Conservation (phyloP, 768 basidiomycete species). For the Clitopilus passeckerianus region DNA sequence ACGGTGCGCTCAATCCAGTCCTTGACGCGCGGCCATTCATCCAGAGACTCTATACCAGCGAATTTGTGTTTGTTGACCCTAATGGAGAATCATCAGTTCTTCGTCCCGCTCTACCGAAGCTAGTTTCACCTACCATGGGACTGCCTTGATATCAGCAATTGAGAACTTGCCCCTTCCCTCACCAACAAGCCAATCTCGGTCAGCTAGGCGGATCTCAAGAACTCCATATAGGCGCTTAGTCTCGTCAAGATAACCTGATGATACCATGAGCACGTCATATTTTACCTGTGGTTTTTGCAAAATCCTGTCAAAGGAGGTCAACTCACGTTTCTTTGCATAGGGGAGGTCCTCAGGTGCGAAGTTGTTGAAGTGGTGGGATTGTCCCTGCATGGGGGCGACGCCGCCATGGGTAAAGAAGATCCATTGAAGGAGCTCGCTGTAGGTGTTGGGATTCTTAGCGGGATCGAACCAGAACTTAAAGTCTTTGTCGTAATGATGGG, state of each 20-base stretch:
- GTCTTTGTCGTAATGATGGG: conserved; percentile 75
- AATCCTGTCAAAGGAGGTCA: not conserved
- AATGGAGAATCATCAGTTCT: not conserved
- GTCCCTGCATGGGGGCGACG: conserved; percentile 87
- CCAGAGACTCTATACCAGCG: conserved; percentile 25
- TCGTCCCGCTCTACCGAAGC: too few relatives aligned
- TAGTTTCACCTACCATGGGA: conserved; percentile 51
- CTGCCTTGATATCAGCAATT: conserved; percentile 68
- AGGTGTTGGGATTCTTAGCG: conserved; percentile 46
- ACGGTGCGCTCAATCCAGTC: conserved; percentile 17
- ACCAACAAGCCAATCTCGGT: conserved; percentile 79
- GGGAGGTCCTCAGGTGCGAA: conserved; percentile 63
- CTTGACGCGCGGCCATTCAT: conserved; percentile 19
- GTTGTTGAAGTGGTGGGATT: conserved; percentile 69
- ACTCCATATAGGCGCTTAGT: conserved; percentile 79
- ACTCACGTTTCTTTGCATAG: conserved; percentile 60
- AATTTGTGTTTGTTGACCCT: conserved; percentile 52
- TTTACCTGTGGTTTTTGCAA: not conserved
- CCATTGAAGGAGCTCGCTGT: conserved; percentile 79
- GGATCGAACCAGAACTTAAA: conserved; percentile 63
- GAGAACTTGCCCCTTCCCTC: conserved; percentile 60
- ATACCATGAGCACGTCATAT: conserved; percentile 3
- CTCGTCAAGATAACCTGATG: conserved; percentile 70
- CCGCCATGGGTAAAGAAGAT: conserved; percentile 87
- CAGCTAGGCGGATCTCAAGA: conserved; percentile 69